Conservation (phyloP, 2,329 filamentous ascomycete genomes). For the Clarireedia monteithiana region DNA sequence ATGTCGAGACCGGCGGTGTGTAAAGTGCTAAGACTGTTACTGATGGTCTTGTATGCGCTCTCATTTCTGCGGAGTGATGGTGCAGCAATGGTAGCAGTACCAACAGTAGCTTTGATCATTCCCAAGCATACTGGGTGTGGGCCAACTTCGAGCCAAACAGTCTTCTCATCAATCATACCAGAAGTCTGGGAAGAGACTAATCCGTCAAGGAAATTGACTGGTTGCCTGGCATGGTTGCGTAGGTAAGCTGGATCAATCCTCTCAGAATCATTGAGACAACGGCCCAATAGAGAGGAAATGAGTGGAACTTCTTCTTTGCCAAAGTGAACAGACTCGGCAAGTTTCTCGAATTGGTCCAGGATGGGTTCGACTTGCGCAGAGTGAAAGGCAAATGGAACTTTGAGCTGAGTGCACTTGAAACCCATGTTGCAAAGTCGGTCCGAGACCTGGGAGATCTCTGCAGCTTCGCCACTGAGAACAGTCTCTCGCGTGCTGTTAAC, state of each 20-base stretch:
- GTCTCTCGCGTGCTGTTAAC: conserved; percentile 8
- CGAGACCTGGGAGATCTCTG: conserved; percentile 29
- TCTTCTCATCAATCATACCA: conserved; percentile 57
- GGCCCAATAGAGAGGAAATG: conserved; percentile 57
- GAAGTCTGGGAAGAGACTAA: conserved; percentile 50
- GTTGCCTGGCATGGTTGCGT: conserved; percentile 53
- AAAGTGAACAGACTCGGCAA: conserved; percentile 45
- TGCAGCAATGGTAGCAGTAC: conserved; percentile 39
- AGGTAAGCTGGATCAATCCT: conserved; percentile 54
- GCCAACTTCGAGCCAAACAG: conserved; percentile 66
- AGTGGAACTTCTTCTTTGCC: conserved; percentile 48
- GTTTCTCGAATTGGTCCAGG: conserved; percentile 47
- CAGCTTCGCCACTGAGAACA: conserved; percentile 35
- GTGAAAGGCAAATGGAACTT: conserved; percentile 59
- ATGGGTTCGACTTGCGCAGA: conserved; percentile 57
- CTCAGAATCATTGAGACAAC: conserved; percentile 48
- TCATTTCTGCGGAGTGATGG: conserved; percentile 56
- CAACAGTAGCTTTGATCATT: conserved; percentile 59
- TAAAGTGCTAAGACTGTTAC: conserved; percentile 48
- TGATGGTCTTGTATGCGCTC: conserved; percentile 55
- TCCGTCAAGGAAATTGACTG: conserved; percentile 55
- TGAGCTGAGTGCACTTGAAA: conserved; percentile 44
- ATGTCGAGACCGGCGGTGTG: conserved; percentile 55
- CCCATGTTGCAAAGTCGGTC: conserved; percentile 37
- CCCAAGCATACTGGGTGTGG: conserved; percentile 62